Base-by-base conservation (phyloP, 208 protist species). In the Wallacemonas collosoma region DNA sequence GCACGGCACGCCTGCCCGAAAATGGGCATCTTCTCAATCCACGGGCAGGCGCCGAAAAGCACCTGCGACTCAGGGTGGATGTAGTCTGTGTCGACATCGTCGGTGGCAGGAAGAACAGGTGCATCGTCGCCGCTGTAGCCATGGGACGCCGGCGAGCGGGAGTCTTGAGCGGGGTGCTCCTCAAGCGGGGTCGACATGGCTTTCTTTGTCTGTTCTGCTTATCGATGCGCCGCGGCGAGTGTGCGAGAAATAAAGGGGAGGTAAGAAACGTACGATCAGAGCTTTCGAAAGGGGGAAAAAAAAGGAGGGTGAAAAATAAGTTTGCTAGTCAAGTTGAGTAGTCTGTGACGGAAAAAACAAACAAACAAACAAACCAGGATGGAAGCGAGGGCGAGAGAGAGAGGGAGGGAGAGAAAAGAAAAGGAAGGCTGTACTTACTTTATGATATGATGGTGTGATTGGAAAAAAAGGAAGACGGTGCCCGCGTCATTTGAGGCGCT, bases 1-100 rank as follows among this genome's bases (percentile, higher is more conserved):
- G 63, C 81, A 47, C 85, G 75, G 36, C 54, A 68, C 11, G 80
- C 72, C 56, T 76, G 56, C 36, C 79, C 83, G 55, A 88, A 88
- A n/a, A 88, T 48, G 14, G 87, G 84, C 2, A 89, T 71, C 12
- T 70, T 60, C 12, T 74, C 71, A 2, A 85, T 2, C 38, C 66
- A 78, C 14, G 81, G 81, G 6, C 64, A 71, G 14, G 3, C 14
- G n/a, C 26, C 56, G 54, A 92, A 89, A 8, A 87, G 38, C 0
- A 57, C 7, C 2, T 55, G 68, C 1, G 83, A 81, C 11, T 76
- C 60, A 8, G 79, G 79, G 74, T 91, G 83, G 3, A 86, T 61
- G 51, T 78, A 82, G n/a, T 35, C 9, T 8, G 47, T 71, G 11
- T 73, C 67, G 50, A 67, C 60, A 7, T 65, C 39, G 40, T 84